Base-by-base conservation (phyloP, 306 rosid genomes). In the Castanospermum australe region DNA sequence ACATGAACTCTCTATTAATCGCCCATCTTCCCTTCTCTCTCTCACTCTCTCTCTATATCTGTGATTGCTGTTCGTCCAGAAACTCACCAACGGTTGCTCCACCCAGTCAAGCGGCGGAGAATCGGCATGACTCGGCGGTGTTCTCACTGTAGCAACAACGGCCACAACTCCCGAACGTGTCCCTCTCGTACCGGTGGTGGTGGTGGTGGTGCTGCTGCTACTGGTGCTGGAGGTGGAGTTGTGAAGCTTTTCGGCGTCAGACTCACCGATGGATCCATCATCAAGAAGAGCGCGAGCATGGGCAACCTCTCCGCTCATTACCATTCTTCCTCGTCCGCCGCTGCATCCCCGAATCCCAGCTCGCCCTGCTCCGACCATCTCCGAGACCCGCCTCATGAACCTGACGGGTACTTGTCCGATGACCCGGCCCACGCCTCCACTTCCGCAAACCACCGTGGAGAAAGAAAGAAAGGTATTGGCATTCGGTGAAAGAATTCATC, bases 61-160 rank as follows among this genome's bases (percentile, higher is more conserved):
- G 68, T 17, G 71, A 66, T 39, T 66, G 24, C 17, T 32, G 32
- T 30, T 52, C 33, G 5, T n/a, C n/a, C n/a, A n/a, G n/a, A n/a
- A n/a, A n/a, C n/a, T n/a, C n/a, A n/a, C n/a, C n/a, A n/a, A n/a
- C n/a, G n/a, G n/a, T n/a, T n/a, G n/a, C n/a, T n/a, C n/a, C n/a
- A 65, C 83, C 83, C 92, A 68, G 87, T 85, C 84, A 69, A 5
- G 22, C 61, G 85, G 30, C 67, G 72, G 57, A 5, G 75, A 47
- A 61, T 83, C 86, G 87, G 36, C 41, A 95, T 96, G 99, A 89
- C 96, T 78, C 93, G 99, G 86, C 96, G 99, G 67, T 93, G 99
- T 89, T 96, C 99, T 42, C 97, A 96, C 94, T 96, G 99, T 84
- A 90, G 97, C 90, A 85, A 93, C 83, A 90, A 96, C 87, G 98